phyloP scores from a whole-genome alignment of 169 alveolate genomes.

The Ichthyophthirius multifiliis region DNA sequence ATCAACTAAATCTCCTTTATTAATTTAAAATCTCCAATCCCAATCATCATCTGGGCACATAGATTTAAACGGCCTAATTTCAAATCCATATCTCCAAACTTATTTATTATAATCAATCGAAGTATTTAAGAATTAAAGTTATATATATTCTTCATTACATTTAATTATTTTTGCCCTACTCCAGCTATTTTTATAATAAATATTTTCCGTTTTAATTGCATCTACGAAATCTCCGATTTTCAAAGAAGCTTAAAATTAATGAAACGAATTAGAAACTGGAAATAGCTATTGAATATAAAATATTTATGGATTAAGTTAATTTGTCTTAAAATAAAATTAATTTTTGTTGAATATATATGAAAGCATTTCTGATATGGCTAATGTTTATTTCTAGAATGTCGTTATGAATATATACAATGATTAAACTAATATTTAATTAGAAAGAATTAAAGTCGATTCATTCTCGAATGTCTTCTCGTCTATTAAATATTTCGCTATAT shows the following conservation, averaged over 20 bases:
- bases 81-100: too few species aligned
- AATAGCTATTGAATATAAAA: too few species aligned
- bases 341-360: neutral
- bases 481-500: neutral
- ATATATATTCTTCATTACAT: neutral
- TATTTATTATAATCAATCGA: neutral
- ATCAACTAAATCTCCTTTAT: constrained; percentile 63
- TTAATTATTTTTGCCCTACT: neutral
- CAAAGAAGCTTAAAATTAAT: too few species aligned
- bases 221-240: neutral
- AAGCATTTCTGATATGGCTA: neutral
- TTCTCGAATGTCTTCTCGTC: neutral
- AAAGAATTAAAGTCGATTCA: neutral
- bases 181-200: neutral
- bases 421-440: neutral
- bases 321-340: neutral
- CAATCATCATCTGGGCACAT: constrained; percentile 46
- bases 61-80: constrained; percentile 35
- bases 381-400: neutral
- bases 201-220: neutral
- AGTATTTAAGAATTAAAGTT: neutral
- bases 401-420: neutral
- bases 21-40: constrained; percentile 62
- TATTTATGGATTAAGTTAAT: too few species aligned
- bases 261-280: too few species aligned